Base-by-base conservation (phyloP, 148 eudicot genomes). In the Silene conica region DNA sequence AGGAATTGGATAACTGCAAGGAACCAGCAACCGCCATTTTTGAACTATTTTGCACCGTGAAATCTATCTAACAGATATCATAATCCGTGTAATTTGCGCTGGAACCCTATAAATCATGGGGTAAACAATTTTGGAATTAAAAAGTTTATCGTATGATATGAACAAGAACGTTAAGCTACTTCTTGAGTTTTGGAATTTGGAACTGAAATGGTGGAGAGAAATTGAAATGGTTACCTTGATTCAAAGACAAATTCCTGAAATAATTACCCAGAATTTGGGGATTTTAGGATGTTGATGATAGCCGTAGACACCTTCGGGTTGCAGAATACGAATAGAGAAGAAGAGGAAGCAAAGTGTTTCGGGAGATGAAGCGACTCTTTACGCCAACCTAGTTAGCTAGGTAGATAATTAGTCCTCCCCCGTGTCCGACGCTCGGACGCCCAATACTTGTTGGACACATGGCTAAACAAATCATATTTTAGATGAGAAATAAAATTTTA, bases 1-100 rank as follows among this genome's bases (percentile, higher is more conserved):
- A 73, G n/a, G 74, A 74, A 2, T 75, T 83, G 48, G 84, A 80
- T 63, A 86, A 62, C 63, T 89, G 88, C 85, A 89, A 79, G 75
- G 85, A 84, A 75, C 84, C 86, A 73, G 83, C 52, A 41, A 82
- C 64, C 60, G 83, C 78, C 94, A 86, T 86, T 66, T 25, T 74
- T 31, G 61, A 41, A 79, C 28, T 48, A 62, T 23, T 57, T 54
- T 12, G 21, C 54, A 20, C 8, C 56, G 41, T 14, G 23, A 61
- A 61, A 21, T 61, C 64, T 38, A 19, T 71, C 67, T 34, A 65
- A 18, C 69, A 48, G 54, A 59, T 45, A 60, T 22, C 63, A 60
- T 60, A 19, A 58, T 48, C 54, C 14, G 54, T 48, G 12, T 10
- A 58, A 18, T 19, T 58, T 20, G 23, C 20, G 8, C 31, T 4